Evolutionary conservation across 176 grass and related monocot genomes (phyloP).

Genomic region (Metroxylon sagu): DNA sequence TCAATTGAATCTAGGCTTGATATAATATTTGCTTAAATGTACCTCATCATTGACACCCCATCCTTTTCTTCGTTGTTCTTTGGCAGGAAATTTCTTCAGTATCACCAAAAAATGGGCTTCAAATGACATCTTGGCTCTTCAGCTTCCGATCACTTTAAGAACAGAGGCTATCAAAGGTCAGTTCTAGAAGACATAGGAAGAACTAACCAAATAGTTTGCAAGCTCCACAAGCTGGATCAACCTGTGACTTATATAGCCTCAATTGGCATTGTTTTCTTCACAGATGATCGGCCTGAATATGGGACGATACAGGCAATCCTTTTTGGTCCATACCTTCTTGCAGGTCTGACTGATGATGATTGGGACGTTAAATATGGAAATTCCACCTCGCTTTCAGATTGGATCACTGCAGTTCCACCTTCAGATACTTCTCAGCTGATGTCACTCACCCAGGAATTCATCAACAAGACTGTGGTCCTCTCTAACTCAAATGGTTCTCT

Average conservation of each 20-base stretch:
- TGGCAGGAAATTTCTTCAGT: constrained; percentile 56
- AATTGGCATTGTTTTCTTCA: constrained; percentile 5
- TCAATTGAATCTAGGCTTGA: no score
- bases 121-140: constrained; percentile 44
- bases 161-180: constrained; percentile 83
- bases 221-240: no score
- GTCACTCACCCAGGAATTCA: constrained; percentile 40
- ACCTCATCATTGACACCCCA: no score
- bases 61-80: background rate
- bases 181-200: no score
- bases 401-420: constrained; percentile 53
- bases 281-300: constrained; percentile 74
- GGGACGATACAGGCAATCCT: constrained; percentile 60
- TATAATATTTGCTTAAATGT: no score
- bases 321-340: constrained; percentile 86
- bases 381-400: constrained; percentile 36
- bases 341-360: constrained; percentile 62
- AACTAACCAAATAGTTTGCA: no score
- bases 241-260: background rate
- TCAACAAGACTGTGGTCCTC: constrained; percentile 32
- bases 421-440: constrained; percentile 59
- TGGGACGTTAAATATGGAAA: constrained; percentile 51
- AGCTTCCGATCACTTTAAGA: constrained; percentile 45
- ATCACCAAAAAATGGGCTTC: constrained; percentile 53
- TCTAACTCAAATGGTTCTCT: constrained; percentile 56